phyloP scores from a whole-genome alignment of 441 rosid genomes.

The Croton laevigatus region DNA sequence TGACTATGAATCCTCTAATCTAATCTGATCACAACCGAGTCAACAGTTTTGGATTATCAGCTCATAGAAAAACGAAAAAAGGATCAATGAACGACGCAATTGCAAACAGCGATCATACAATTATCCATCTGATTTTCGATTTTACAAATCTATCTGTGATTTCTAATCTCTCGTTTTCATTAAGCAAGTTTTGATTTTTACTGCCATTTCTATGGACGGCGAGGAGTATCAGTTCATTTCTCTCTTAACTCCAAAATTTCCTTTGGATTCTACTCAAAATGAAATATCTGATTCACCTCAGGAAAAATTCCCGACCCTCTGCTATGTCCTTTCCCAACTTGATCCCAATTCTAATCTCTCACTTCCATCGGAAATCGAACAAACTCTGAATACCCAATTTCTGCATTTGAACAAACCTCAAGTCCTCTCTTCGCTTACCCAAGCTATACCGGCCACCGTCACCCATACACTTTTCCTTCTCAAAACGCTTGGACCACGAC shows the following conservation, averaged over 20 bases:
- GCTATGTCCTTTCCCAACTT: slow-evolving; percentile 25
- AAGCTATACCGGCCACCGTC: slow-evolving; percentile 29
- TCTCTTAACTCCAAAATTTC: not conserved
- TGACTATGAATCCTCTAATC: not conserved
- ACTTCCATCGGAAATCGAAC: slow-evolving; percentile 18
- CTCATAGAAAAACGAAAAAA: not conserved
- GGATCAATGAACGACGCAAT: not conserved
- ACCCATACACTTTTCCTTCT: slow-evolving; percentile 34
- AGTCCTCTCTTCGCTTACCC: slow-evolving; percentile 25
- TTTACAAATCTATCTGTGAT: not conserved
- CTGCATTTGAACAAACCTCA: slow-evolving; percentile 29
- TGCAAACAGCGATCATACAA: no score
- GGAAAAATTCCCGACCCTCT: slow-evolving; percentile 33
- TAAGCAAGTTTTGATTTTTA: not conserved
- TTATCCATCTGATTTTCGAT: not conserved
- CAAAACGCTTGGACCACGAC: slow-evolving; percentile 37
- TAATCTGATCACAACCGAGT: not conserved
- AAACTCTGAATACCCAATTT: slow-evolving; percentile 21
- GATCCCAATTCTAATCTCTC: slow-evolving; percentile 25
- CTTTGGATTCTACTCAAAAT: not conserved
- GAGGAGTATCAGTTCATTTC: not conserved
- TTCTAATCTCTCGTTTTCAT: not conserved
- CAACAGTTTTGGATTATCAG: not conserved
- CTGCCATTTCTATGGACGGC: not conserved
- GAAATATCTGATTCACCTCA: slow-evolving; percentile 23